Percentiles rank a stretch among this genome's conserved stretches.
These are phyloP conservation scores for Hymenoscyphus infarciens DNA, from an alignment of 2,329 filamentous ascomycete species.

Conservation along the genomic window DNA sequence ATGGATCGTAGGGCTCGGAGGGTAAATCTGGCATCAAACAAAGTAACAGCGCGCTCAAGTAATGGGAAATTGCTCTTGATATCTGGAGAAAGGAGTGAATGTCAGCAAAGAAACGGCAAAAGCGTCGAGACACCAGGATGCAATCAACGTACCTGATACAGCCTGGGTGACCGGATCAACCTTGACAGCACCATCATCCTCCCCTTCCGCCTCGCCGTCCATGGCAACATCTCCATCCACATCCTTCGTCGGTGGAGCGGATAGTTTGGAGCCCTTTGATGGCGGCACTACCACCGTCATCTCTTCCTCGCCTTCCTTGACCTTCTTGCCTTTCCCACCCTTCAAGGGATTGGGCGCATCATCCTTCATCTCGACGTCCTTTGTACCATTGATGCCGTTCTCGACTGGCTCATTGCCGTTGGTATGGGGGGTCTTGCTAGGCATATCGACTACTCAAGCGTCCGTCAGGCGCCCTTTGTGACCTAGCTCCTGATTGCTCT, in stretches of 20 bases:
- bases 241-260: constrained; percentile 54
- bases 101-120: constrained; percentile 18
- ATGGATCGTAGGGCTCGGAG: constrained; percentile 92
- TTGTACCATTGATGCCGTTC: constrained; percentile 62
- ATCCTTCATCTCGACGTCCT: constrained; percentile 71
- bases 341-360: constrained; percentile 56
- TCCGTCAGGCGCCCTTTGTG: constrained; percentile 29
- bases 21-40: constrained; percentile 94
- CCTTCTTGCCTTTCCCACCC: constrained; percentile 60
- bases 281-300: constrained; percentile 80
- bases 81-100: constrained; percentile 52
- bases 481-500: constrained; percentile 22
- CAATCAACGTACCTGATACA: constrained; percentile 59
- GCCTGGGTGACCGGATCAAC: constrained; percentile 59
- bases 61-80: constrained; percentile 93
- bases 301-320: constrained; percentile 68
- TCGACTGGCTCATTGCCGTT: constrained; percentile 68
- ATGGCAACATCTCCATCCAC: constrained; percentile 69
- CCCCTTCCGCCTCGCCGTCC: constrained; percentile 48
- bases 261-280: constrained; percentile 60
- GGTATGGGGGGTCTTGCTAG: constrained; percentile 63
- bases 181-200: constrained; percentile 45
- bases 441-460: constrained; percentile 48
- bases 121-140: constrained; percentile 23
- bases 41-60: constrained; percentile 83